Conservation (phyloP, 202 grass and related monocot species). For the Eragrostis tef region DNA sequence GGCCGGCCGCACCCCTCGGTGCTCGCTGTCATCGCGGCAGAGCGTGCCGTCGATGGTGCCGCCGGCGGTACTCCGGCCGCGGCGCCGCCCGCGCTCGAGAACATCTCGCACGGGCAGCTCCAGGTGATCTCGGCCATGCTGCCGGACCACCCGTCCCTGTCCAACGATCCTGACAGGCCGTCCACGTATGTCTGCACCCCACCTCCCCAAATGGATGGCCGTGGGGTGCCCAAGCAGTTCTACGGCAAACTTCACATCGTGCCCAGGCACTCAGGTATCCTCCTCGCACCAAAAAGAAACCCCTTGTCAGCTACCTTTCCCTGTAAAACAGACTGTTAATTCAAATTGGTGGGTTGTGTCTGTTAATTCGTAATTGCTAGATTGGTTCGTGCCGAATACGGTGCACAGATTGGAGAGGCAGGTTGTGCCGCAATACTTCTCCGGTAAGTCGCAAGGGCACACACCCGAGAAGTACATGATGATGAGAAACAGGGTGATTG, state of each 20-base stretch:
- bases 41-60: constrained; percentile 42
- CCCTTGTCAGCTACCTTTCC: not conserved
- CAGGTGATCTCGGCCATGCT: constrained; percentile 76
- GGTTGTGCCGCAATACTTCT: constrained; percentile 93
- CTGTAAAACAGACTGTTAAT: not conserved
- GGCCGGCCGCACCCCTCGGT: constrained; percentile 75
- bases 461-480: constrained; percentile 78
- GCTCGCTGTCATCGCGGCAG: constrained; percentile 68
- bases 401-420: constrained; percentile 91
- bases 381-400: constrained; percentile 72
- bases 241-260: constrained; percentile 55
- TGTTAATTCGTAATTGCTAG: constrained; percentile 50
- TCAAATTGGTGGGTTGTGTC: not conserved
- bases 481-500: constrained; percentile 91
- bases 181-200: constrained; percentile 78
- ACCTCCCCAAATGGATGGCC: constrained; percentile 79
- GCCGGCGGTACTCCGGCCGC: not conserved
- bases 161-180: constrained; percentile 68
- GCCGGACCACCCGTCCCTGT: constrained; percentile 68
- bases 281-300: not conserved
- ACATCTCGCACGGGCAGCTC: constrained; percentile 90
- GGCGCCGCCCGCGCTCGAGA: constrained; percentile 61
- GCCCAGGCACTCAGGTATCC: constrained; percentile 78
- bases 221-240: constrained; percentile 69
- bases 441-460: constrained; percentile 76